These are phyloP conservation scores for Pseudogymnoascus pannorum DNA, from an alignment of 2,329 filamentous ascomycete species.

Conservation along the genomic window DNA sequence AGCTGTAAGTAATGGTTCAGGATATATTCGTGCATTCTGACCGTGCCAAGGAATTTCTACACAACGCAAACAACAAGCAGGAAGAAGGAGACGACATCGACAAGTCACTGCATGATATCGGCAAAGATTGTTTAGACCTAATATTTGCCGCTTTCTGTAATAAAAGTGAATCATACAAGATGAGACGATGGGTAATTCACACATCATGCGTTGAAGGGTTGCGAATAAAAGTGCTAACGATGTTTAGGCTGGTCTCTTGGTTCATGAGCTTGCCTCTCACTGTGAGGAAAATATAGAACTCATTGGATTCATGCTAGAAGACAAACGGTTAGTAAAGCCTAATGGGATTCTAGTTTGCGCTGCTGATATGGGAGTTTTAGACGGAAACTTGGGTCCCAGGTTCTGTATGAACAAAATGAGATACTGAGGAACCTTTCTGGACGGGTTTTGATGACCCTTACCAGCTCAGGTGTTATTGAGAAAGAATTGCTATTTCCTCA, in stretches of 20 bases:
- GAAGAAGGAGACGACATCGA: not conserved
- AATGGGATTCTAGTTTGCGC: not conserved
- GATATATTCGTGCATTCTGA: not conserved
- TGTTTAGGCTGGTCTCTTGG: not conserved
- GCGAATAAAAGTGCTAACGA: not conserved
- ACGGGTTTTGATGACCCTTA: not conserved
- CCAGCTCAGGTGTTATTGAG: not conserved
- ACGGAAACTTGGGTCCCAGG: not conserved
- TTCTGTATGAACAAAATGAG: constrained; percentile 1
- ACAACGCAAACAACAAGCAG: not conserved
- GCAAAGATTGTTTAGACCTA: not conserved
- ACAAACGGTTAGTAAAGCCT: not conserved
- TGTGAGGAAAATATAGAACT: not conserved
- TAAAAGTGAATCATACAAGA: not conserved
- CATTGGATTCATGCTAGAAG: not conserved
- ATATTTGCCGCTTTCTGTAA: not conserved
- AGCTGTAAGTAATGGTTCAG: not conserved
- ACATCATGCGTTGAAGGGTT: not conserved
- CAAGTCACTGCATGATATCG: not conserved
- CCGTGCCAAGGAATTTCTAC: not conserved
- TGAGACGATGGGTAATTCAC: constrained; percentile 2
- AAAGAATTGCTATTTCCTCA: not conserved
- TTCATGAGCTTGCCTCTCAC: not conserved
- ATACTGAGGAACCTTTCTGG: constrained; percentile 3
- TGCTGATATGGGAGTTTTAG: not conserved